Base-by-base conservation (phyloP, 768 basidiomycete species). In the Auriscalpium orientale region DNA sequence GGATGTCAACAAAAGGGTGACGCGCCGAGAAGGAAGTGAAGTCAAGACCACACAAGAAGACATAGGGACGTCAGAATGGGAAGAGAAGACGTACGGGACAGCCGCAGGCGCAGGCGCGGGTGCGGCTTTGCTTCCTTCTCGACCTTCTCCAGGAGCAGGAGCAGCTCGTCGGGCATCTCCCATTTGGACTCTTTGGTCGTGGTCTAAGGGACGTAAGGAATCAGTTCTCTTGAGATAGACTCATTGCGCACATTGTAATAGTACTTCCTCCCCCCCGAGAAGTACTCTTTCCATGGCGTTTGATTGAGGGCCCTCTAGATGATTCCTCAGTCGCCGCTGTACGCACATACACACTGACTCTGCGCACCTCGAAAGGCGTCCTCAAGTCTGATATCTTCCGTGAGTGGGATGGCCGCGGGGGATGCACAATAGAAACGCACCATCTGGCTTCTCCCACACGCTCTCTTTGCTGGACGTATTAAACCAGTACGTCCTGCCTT, bases 401-500 rank as follows among this genome's bases (percentile, higher is more conserved):
- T 46, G 37, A 37, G 35, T n/a, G 47, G 12, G 20, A 10, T 57
- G 35, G 54, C 20, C 15, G 46, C 38, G 34, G 16, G 15, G 21
- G 21, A 34, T 38, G 15, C 22, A 49, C 37, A 12, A 40, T 13
- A 51, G 36, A 36, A 46, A 18, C 79, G 63, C 63, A 89, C 89
- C 90, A 69, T 95, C 91, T 57, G 97, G 97, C 68, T 98, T 99
- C 72, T 98, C 95, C 95, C 95, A 98, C 52, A 95, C 92, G 66
- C 93, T 95, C 64, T 91, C 89, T 64, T 87, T 84, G 4, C 88
- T 90, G 10, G 76, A 79, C 0, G 91, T 84, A 67, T 97, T 94
- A 72, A 93, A 94, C 95, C 95, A 98, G 66, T 98, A 98, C 0
- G 91, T 92, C n/a, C 93, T 79, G n/a, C 94, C 94, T 67, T 97